phyloP scores from a whole-genome alignment of 164 flowering plant genomes.

The Magnolia officinalis region DNA sequence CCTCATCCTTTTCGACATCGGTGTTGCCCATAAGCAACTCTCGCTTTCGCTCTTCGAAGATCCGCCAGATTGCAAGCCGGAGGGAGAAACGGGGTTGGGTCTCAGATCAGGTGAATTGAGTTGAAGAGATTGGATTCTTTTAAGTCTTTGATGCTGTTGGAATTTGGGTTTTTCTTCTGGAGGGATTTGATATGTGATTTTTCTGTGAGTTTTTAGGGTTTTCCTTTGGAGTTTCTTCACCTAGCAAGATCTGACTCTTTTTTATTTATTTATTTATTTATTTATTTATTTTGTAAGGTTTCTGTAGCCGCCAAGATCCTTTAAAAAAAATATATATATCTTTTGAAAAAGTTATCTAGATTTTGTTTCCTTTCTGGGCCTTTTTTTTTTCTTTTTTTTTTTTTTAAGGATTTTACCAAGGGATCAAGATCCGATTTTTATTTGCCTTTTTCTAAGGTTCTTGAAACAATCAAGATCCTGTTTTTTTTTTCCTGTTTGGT shows the following conservation, averaged over 20 bases:
- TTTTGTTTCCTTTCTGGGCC: no score
- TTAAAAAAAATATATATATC: no score
- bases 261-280: no score
- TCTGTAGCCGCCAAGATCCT: no score
- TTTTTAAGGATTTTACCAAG: no score
- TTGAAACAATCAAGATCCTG: background rate
- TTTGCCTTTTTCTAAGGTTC: background rate
- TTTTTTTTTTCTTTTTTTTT: no score
- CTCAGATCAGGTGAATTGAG: background rate
- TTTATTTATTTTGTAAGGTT: no score
- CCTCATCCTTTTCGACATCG: slow-evolving; percentile 68
- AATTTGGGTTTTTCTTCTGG: background rate
- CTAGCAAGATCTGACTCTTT: background rate
- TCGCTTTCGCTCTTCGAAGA: slow-evolving; percentile 85
- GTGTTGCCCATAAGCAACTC: slow-evolving; percentile 72
- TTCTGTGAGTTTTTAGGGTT: background rate
- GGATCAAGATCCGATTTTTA: no score
- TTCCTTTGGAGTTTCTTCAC: background rate
- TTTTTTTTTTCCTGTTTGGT: no score
- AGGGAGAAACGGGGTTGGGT: slow-evolving; percentile 2
- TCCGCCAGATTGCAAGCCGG: slow-evolving; percentile 39
- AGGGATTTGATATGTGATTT: no score
- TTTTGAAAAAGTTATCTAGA: no score
- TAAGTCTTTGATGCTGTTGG: background rate
- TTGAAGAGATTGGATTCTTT: background rate